phyloP scores from a whole-genome alignment of 306 rosid species.

The Cucumis cinereus region DNA sequence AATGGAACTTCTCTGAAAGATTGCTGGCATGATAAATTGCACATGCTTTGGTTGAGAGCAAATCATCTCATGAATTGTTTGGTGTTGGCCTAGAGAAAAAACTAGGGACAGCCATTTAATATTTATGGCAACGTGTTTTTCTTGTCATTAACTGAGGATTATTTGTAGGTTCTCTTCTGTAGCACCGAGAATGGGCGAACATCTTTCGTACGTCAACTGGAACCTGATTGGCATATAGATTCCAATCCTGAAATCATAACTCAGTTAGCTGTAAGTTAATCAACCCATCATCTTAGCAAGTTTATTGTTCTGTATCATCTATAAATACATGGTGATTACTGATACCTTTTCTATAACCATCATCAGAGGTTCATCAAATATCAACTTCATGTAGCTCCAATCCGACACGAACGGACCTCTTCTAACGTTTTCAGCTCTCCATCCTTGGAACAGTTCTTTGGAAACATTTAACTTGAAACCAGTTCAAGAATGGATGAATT shows the following conservation, averaged over 20 bases:
- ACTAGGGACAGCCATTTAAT: background rate
- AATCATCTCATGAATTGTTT: background rate
- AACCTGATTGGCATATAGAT: constrained; percentile 99
- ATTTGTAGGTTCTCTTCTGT: constrained; percentile 75
- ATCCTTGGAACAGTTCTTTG: constrained; percentile 85
- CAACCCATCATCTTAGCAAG: background rate
- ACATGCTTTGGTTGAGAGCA: background rate
- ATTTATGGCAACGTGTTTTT: background rate
- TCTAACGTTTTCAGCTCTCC: constrained; percentile 69
- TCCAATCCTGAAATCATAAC: constrained; percentile 59
- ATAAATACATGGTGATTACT: constrained; percentile 8
- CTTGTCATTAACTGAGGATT: background rate
- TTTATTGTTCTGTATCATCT: background rate
- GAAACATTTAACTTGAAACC: constrained; percentile 40
- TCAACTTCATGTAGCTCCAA: constrained; percentile 63
- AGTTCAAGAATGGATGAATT: constrained; percentile 16
- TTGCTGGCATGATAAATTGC: background rate
- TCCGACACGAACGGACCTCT: constrained; percentile 42
- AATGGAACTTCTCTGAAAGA: background rate
- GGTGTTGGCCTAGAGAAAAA: background rate
- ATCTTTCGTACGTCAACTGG: constrained; percentile 88
- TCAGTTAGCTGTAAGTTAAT: constrained; percentile 63
- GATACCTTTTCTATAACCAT: constrained; percentile 14
- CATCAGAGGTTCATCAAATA: constrained; percentile 95
- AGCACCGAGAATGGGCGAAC: constrained; percentile 77